These are phyloP conservation scores for Paramecium pentaurelia DNA, from an alignment of 73 alveolate genomes.

Conservation along the genomic window DNA sequence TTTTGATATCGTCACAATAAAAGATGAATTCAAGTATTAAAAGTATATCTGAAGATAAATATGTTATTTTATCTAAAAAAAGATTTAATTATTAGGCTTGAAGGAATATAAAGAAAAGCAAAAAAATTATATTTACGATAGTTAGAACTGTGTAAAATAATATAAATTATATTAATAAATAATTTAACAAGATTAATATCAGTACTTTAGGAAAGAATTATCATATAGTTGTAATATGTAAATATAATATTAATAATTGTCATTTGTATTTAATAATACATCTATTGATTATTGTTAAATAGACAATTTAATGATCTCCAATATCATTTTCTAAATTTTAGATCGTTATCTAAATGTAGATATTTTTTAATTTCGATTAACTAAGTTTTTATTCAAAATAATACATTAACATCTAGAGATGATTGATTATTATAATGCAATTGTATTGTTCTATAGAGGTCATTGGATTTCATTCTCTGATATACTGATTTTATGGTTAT, in stretches of 20 bases:
- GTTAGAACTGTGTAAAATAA: not conserved
- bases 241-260: not conserved
- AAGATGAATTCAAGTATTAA: not conserved
- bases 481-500: not conserved
- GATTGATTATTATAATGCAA: not conserved
- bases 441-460: not conserved
- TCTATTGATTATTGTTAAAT: not conserved
- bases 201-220: not conserved
- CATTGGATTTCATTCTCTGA: not conserved
- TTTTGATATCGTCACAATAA: conserved; percentile 5
- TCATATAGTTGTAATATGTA: not conserved
- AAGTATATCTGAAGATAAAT: not conserved
- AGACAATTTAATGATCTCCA: not conserved
- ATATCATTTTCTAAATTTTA: not conserved
- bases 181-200: not conserved
- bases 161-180: not conserved
- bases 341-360: not conserved
- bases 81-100: not conserved
- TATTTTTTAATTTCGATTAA: not conserved
- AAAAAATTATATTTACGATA: not conserved
- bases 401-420: too few species aligned
- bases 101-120: not conserved
- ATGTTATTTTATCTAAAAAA: not conserved
- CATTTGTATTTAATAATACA: not conserved
- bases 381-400: not conserved